phyloP scores from a whole-genome alignment of 352 stramenopile genomes.

The Blastocystis sp. region DNA sequence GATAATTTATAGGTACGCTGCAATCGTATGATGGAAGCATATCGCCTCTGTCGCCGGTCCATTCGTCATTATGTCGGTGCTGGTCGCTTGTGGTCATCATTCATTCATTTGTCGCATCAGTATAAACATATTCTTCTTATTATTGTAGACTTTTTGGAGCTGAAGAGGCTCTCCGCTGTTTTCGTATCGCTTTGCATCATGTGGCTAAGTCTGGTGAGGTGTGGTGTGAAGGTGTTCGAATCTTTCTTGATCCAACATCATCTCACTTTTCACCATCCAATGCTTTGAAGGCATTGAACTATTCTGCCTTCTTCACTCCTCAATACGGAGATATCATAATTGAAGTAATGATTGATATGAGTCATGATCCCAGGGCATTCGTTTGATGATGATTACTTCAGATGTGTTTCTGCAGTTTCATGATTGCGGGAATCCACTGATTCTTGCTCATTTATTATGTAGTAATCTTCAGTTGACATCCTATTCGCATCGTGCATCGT shows the following conservation, averaged over 20 bases:
- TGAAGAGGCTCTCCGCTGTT: slow-evolving; percentile 67
- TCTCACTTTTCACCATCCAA: slow-evolving; percentile 72
- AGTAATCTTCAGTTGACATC: neutral
- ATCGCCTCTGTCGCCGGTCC: neutral
- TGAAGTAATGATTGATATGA: slow-evolving; percentile 65
- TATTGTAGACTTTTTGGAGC: slow-evolving; percentile 66
- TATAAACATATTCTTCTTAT: neutral
- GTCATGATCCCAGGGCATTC: neutral
- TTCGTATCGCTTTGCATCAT: slow-evolving; percentile 71
- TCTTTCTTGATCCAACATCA: slow-evolving; percentile 74
- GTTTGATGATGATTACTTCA: slow-evolving; percentile 24
- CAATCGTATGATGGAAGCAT: neutral
- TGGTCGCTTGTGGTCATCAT: neutral
- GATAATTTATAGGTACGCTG: neutral
- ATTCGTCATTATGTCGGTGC: neutral
- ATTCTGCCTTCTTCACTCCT: slow-evolving; percentile 80
- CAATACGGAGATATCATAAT: slow-evolving; percentile 82
- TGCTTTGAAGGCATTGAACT: slow-evolving; percentile 72
- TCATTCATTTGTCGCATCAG: slow-evolving; percentile 36
- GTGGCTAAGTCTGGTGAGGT: slow-evolving; percentile 81
- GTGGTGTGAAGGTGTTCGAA: slow-evolving; percentile 76
- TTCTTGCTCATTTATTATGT: neutral
- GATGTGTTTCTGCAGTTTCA: neutral
- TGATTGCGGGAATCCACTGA: neutral
- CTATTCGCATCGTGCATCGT: neutral